A percentile compares a stretch with the other conserved stretches of the same genome.
Conservation (phyloP, 2,329 filamentous ascomycete genomes). For the Phaeosphaeriaceae sp. region DNA sequence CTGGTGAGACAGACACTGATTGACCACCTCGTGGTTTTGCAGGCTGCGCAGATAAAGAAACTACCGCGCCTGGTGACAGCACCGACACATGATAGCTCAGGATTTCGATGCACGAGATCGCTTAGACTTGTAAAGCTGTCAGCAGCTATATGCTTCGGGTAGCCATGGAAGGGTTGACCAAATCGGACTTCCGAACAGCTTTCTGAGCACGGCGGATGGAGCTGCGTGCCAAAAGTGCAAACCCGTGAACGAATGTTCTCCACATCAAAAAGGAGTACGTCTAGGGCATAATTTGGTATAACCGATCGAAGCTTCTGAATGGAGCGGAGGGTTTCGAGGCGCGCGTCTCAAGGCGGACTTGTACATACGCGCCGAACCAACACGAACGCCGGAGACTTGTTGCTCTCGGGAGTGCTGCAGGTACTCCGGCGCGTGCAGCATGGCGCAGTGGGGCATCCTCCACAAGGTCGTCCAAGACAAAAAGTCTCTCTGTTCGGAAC, state of each 20-base stretch:
- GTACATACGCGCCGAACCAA: constrained; percentile 7
- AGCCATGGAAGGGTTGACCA: neutral
- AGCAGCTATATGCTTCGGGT: neutral
- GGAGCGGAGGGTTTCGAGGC: constrained; percentile 3
- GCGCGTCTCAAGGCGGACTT: constrained; percentile 3
- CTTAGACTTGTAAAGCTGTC: neutral
- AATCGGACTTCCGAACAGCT: constrained; percentile 6
- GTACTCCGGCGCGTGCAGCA: constrained; percentile 11
- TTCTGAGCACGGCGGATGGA: constrained; percentile 8
- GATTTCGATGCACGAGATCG: neutral
- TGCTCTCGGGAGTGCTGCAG: constrained; percentile 13
- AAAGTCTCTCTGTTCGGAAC: constrained; percentile 5
- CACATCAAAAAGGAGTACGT: neutral
- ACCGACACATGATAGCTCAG: neutral
- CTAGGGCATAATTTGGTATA: neutral
- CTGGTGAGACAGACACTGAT: neutral
- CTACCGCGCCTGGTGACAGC: constrained; percentile 17
- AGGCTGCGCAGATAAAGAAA: constrained; percentile 65
- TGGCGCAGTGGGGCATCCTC: constrained; percentile 11
- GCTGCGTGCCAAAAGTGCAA: neutral
- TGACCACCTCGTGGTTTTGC: neutral
- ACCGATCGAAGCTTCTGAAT: neutral
- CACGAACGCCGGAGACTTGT: constrained; percentile 9
- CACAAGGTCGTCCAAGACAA: constrained; percentile 12
- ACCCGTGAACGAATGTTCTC: neutral